Evolutionary conservation across 768 basidiomycete species (phyloP), one percentile per base, ranked within the genome.

Genomic region (Lyophyllum shimeji): DNA sequence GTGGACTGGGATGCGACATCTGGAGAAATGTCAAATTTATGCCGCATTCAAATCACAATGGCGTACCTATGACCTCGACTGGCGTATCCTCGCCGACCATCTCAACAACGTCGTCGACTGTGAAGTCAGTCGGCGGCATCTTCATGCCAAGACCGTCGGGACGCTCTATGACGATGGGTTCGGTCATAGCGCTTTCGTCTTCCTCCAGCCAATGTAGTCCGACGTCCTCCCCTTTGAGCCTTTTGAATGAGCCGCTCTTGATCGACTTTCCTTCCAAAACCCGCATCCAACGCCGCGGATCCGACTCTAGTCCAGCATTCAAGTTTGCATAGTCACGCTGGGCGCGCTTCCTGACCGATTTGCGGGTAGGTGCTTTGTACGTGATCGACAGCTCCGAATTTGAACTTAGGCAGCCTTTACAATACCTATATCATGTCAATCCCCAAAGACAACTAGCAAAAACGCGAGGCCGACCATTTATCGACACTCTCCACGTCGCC

Each of bases 1-100:
- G 86, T 89, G 0, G 90, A 87, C 68, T 98, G 96, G 0, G 93
- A 84, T 17, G 90, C 87, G 50, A 95, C 93, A 72, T 98, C 95
- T 89, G 40, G 31, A 49, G 46, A 44, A 46, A 34, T 31, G 46
- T 57, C 31, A 60, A 45, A 42, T 20, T 13, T 52, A 43, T 18
- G 50, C 7, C 24, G 18, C 9, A 42, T 18, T 25, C 2, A 51
- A 23, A 46, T 33, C 42, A 9, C 25, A 57, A 46, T 20, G 50
- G 64, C 78, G 56, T 64, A 94, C 93, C 94, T 62, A 98, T 96
- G 21, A 98, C 96, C 71, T 97, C 94, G 18, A 98, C 79, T 0
- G 90, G 84, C 1, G 78, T 82, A 59, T 90, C 82, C 48, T 82
- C 82, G 5, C 95, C 96, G 40, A 98, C 82, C 24, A 85, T 74